A percentile compares a stretch with the other conserved stretches of the same genome.
phyloP scores from a whole-genome alignment of 1,139 yeast species.

The Sugiyamaella novakii region DNA sequence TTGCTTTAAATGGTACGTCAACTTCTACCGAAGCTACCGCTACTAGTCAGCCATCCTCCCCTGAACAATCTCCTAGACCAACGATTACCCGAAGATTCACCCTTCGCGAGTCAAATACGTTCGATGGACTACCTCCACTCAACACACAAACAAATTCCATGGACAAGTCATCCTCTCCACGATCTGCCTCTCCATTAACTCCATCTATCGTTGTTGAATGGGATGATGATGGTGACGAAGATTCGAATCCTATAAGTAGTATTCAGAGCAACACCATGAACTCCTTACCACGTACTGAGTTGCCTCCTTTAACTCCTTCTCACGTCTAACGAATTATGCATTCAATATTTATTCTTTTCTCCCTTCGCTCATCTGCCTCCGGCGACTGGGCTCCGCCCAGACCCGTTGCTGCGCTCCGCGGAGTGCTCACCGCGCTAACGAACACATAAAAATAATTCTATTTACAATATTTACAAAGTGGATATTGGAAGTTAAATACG shows the following conservation, averaged over 20 bases:
- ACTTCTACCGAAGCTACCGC: neutral
- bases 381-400: slow-evolving; percentile 6
- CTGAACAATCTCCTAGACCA: slow-evolving; percentile 6
- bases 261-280: neutral
- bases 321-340: slow-evolving; percentile 2
- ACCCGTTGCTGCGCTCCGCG: neutral
- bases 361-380: slow-evolving; percentile 5
- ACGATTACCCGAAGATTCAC: slow-evolving; percentile 32
- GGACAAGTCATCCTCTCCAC: neutral
- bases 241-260: slow-evolving; percentile 2
- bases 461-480: slow-evolving; percentile 17
- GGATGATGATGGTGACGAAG: slow-evolving; percentile 37
- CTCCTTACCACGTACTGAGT: slow-evolving; percentile 28
- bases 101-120: slow-evolving; percentile 27
- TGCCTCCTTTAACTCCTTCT: slow-evolving; percentile 27
- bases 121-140: slow-evolving; percentile 7
- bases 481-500: neutral
- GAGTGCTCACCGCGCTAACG: slow-evolving; percentile 6
- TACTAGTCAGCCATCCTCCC: neutral
- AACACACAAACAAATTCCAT: slow-evolving; percentile 1
- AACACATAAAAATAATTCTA: slow-evolving; percentile 6
- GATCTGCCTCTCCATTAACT: slow-evolving; percentile 21
- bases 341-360: slow-evolving; percentile 3
- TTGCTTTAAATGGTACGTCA: neutral
- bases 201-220: slow-evolving; percentile 39